Percentiles rank a stretch among this genome's conserved stretches.
Conservation (phyloP, 192 early-diverging fungal species). For the Phlyctochytrium bullatum region DNA sequence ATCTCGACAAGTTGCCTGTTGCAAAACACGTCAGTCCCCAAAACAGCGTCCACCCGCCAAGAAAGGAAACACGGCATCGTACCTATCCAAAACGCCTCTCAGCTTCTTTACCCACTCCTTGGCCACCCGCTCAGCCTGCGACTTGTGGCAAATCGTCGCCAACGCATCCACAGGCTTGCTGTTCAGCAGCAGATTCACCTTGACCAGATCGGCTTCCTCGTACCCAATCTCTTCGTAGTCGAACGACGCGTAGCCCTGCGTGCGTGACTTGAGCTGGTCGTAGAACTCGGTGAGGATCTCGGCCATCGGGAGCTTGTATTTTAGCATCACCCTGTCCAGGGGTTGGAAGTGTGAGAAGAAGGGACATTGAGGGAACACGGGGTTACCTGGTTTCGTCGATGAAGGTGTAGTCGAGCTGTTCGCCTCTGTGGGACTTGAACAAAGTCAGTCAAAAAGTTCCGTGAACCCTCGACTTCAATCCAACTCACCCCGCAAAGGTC, state of each 20-base stretch:
- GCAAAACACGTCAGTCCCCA: neutral
- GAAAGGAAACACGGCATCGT: slow-evolving; percentile 5
- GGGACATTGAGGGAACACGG: neutral
- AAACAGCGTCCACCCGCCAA: neutral
- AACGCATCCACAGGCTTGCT: slow-evolving; percentile 90
- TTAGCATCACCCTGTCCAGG: slow-evolving; percentile 3
- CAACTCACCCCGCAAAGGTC: slow-evolving; percentile 54
- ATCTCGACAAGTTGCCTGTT: slow-evolving; percentile 89
- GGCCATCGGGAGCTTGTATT: slow-evolving; percentile 83
- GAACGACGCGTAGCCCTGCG: slow-evolving; percentile 87
- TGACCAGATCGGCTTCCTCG: slow-evolving; percentile 78
- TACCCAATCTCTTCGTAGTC: slow-evolving; percentile 96
- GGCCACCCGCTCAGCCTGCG: slow-evolving; percentile 64
- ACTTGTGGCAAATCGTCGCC: slow-evolving; percentile 81
- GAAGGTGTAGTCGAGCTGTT: slow-evolving; percentile 83
- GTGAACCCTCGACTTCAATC: too few relatives aligned
- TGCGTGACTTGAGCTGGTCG: slow-evolving; percentile 87
- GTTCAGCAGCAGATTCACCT: slow-evolving; percentile 89
- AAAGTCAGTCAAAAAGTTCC: slow-evolving; percentile 4
- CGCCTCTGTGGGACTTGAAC: slow-evolving; percentile 64
- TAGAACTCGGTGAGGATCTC: slow-evolving; percentile 96
- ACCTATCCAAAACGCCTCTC: slow-evolving; percentile 71
- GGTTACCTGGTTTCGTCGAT: slow-evolving; percentile 71
- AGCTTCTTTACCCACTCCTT: slow-evolving; percentile 81
- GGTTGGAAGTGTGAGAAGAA: neutral